phyloP scores from a whole-genome alignment of 768 basidiomycete genomes.

The Trametopsis cervina region DNA sequence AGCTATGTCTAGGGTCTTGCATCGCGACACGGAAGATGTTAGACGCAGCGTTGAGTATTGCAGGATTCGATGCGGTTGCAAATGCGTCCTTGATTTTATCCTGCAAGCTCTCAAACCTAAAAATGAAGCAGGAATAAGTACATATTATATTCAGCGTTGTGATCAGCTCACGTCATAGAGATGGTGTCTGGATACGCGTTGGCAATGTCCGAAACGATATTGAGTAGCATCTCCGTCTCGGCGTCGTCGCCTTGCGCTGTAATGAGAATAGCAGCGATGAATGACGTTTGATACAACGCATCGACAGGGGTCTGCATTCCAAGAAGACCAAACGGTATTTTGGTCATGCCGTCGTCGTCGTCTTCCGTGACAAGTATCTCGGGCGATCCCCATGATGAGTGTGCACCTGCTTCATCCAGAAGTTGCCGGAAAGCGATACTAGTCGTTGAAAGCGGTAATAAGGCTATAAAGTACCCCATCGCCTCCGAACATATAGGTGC shows the following conservation, averaged over 20 bases:
- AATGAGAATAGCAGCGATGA: constrained; percentile 66
- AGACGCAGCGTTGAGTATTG: constrained; percentile 66
- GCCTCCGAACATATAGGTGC: constrained; percentile 50
- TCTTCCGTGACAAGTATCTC: constrained; percentile 33
- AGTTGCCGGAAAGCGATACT: constrained; percentile 49
- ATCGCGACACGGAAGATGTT: constrained; percentile 67
- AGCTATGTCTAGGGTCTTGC: constrained; percentile 41
- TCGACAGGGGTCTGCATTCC: constrained; percentile 54
- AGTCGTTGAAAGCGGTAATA: constrained; percentile 63
- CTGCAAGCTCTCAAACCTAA: constrained; percentile 69
- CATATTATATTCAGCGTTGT: neutral
- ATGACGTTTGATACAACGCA: constrained; percentile 69
- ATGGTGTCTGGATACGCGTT: constrained; percentile 64
- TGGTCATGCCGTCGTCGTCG: constrained; percentile 38
- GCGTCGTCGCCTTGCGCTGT: constrained; percentile 74
- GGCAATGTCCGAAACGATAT: constrained; percentile 66
- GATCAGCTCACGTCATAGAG: constrained; percentile 55
- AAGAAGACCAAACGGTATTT: constrained; percentile 49
- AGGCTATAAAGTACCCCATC: constrained; percentile 73
- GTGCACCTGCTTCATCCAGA: constrained; percentile 55
- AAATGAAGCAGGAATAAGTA: constrained; percentile 10
- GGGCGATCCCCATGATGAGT: constrained; percentile 37
- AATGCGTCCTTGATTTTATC: constrained; percentile 71
- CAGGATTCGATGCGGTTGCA: constrained; percentile 62
- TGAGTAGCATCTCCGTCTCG: constrained; percentile 78